Base-by-base conservation (phyloP, 1,139 yeast species). In the Sugiyamaella castrensis region DNA sequence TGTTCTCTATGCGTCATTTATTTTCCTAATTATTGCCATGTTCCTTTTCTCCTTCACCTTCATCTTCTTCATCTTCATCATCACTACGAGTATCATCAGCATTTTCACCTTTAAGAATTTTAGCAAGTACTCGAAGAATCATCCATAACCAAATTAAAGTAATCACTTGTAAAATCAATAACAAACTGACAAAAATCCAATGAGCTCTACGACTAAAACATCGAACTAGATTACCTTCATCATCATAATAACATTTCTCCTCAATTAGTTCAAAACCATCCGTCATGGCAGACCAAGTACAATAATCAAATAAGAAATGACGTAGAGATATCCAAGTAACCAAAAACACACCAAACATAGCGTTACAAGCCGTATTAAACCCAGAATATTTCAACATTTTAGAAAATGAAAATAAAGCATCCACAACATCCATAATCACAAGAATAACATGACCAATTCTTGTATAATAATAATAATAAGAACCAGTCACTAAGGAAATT, bases 21-120 rank as follows among this genome's bases (percentile, higher is more conserved):
- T 13, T 15, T 31, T 13, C 10, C 8, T 36, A 9, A 19, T 19
- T 19, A 19, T 19, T 5, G 5, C 24, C 24, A 3, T 19, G 5
- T 19, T 19, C 24, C 24, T 19, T 19, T 19, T 19, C 24, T 4
- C 24, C 24, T 4, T 19, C 24, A 19, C 5, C 24, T 4, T 68
- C 73, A 24, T 70, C 65, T 43, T 70, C 74, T 43, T 69, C 73
- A 46, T 80, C 85, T 41, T 84, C 92, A 57, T 79, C 87, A 61
- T 87, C 91, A 64, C 95, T 81, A 57, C 95, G 84, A 52, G 84
- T 86, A 65, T 89, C 96, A 45, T 88, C 94, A 1, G 86, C 87
- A 32, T 82, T 80, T 16, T 71, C 74, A 4, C 97, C 97, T 7
- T 75, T 72, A 31, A 87, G 56, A 24, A 88, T 94, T 61, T 76